A percentile compares a stretch with the other conserved stretches of the same genome.
Conservation (phyloP, 177 flowering plant species). For the Telopea speciosissima region DNA sequence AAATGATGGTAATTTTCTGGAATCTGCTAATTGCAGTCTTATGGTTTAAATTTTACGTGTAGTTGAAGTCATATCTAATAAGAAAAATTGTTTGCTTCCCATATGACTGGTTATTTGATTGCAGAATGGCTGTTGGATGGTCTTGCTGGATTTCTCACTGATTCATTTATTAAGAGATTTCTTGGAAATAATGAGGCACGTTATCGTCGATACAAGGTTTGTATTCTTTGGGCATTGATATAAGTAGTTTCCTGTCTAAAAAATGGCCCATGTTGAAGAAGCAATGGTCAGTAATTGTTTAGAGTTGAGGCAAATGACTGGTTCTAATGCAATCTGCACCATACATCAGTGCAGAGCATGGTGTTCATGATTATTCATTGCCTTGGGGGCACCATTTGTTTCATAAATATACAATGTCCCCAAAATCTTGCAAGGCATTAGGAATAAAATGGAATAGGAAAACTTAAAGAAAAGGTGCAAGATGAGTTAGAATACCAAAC, state of each 20-base stretch:
- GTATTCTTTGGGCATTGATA: conserved; percentile 9
- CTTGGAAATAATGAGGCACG: conserved; percentile 98
- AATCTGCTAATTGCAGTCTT: not conserved
- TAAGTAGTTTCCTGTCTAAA: not conserved
- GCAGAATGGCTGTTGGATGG: conserved; percentile 96
- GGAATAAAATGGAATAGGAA: too few relatives aligned
- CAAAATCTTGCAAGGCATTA: too few relatives aligned
- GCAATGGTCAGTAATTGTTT: not conserved
- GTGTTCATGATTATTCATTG: not conserved
- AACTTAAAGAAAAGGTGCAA: too few relatives aligned
- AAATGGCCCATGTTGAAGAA: not conserved
- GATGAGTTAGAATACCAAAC: too few relatives aligned
- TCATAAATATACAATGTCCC: not conserved
- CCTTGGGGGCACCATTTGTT: not conserved
- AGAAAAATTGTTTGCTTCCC: not conserved
- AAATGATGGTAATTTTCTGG: conserved; percentile 62
- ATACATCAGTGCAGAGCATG: not conserved
- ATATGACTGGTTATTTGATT: conserved; percentile 19
- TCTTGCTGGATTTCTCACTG: conserved; percentile 90
- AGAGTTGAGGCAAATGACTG: not conserved
- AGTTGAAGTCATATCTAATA: not conserved
- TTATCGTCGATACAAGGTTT: conserved; percentile 87
- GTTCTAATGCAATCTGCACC: not conserved
- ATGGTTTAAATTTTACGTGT: not conserved
- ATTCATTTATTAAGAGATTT: conserved; percentile 64